Conservation (phyloP, 2,329 filamentous ascomycete species). For the Thelonectria blattea region DNA sequence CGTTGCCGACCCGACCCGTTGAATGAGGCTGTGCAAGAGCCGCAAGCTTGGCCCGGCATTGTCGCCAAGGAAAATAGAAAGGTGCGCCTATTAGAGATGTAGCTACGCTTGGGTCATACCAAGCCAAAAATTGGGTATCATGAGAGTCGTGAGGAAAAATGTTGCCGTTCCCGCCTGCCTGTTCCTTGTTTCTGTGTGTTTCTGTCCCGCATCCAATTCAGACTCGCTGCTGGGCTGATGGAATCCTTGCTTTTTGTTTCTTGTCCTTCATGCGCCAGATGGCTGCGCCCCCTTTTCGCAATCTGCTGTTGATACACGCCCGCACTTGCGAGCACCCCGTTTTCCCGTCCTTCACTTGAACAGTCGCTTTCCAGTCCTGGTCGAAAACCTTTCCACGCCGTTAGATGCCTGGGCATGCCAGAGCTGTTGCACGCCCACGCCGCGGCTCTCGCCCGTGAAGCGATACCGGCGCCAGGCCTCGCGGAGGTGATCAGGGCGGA, state of each 20-base stretch:
- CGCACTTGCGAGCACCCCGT: neutral
- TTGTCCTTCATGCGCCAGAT: neutral
- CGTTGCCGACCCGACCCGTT: neutral
- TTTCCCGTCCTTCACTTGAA: constrained; percentile 52
- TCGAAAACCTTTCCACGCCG: constrained; percentile 65
- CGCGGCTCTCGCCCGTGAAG: constrained; percentile 65
- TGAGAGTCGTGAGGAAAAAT: constrained; percentile 9
- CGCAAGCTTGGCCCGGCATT: neutral
- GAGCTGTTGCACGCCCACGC: constrained; percentile 63
- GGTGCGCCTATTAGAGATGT: neutral
- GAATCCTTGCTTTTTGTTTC: neutral
- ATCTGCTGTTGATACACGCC: neutral
- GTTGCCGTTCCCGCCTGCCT: constrained; percentile 2
- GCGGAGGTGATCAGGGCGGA: constrained; percentile 76
- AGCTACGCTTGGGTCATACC: neutral
- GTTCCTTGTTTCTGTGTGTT: constrained; percentile 4
- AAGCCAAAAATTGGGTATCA: constrained; percentile 19
- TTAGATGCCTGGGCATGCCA: constrained; percentile 67
- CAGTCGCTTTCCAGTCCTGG: constrained; percentile 57
- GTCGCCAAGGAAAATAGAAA: neutral
- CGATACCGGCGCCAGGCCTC: constrained; percentile 76
- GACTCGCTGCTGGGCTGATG: neutral
- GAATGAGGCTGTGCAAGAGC: constrained; percentile 9
- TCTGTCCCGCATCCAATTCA: neutral
- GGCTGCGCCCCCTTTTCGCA: neutral